Base-by-base conservation (phyloP, 805 yeast genomes). In the Wickerhamiella hasegawae region DNA sequence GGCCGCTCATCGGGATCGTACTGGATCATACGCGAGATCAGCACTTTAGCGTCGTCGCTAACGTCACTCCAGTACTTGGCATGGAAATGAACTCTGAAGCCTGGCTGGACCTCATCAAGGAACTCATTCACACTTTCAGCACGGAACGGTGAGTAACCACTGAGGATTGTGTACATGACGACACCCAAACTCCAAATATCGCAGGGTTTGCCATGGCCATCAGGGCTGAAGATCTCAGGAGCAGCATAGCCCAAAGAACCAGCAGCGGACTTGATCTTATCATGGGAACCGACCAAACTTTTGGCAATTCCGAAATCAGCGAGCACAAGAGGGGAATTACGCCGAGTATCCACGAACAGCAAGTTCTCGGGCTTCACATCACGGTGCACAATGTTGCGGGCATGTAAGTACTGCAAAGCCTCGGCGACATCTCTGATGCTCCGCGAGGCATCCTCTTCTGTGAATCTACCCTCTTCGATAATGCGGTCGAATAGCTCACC, bases 241-340 rank as follows among this genome's bases (percentile, higher is more conserved):
- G 97, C 97, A 23, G 94, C 95, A 54, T 87, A 87, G 1, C 98
- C 97, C 57, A 82, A 75, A 1, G 94, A 80, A 1, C 97, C 97
- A 1, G 94, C 94, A 28, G 80, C 75, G 17, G 76, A 62, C 22
- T 66, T 72, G 40, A 82, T 62, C 40, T 70, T 60, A 37, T 78
- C 82, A 45, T 72, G 68, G 3, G 71, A 66, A 10, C 64, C 55
- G 39, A 65, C 63, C 43, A 87, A 60, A 46, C 71, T 68, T 54
- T 82, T 82, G 23, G 97, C 95, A 42, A 87, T 90, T 33, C 98
- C 98, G 56, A 87, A 87, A 59, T 87, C 98, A 1, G 96, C 95
- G 43, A 87, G 63, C 9, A 85, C 95, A 24, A 87, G 65, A 36
- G 71, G 73, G 6, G 93, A 75, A 41, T 73, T 65, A 11, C 63